Conservation (phyloP, 2,329 filamentous ascomycete species). For the Fusarium redolens region DNA sequence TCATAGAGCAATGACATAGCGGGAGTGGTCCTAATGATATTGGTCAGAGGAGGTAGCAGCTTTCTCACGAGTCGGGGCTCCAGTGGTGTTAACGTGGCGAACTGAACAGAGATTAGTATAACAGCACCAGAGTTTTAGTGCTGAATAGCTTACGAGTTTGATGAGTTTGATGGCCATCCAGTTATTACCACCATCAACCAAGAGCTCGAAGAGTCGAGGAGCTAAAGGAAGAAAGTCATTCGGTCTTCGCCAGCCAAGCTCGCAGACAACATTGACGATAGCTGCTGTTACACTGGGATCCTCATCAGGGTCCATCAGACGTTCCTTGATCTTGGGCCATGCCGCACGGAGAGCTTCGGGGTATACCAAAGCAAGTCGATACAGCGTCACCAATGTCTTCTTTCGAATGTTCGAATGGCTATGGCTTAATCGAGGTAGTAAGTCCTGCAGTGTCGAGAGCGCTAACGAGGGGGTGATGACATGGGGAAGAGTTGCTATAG, state of each 20-base stretch:
- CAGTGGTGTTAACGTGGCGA: slow-evolving; percentile 91
- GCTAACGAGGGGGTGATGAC: slow-evolving; percentile 93
- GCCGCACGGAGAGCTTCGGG: slow-evolving; percentile 91
- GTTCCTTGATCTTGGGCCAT: slow-evolving; percentile 98
- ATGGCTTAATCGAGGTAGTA: slow-evolving; percentile 87
- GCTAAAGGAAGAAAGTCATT: slow-evolving; percentile 94
- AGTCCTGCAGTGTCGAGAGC: slow-evolving; percentile 86
- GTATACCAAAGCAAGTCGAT: slow-evolving; percentile 93
- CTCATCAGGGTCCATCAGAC: slow-evolving; percentile 88
- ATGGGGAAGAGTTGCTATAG: slow-evolving; percentile 91
- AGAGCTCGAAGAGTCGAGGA: slow-evolving; percentile 88
- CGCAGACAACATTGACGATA: slow-evolving; percentile 96
- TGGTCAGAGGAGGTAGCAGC: slow-evolving; percentile 87
- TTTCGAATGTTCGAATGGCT: slow-evolving; percentile 88
- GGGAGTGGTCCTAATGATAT: slow-evolving; percentile 91
- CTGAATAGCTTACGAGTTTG: slow-evolving; percentile 75
- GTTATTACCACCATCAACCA: slow-evolving; percentile 94
- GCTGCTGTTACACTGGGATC: slow-evolving; percentile 94
- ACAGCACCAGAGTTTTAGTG: not conserved
- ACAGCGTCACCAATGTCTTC: slow-evolving; percentile 95
- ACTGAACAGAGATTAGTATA: slow-evolving; percentile 63
- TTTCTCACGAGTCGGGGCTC: slow-evolving; percentile 94
- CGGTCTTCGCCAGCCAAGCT: slow-evolving; percentile 92
- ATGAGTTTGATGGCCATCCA: slow-evolving; percentile 99
- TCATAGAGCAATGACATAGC: slow-evolving; percentile 99